phyloP scores from a whole-genome alignment of 2,329 filamentous ascomycete species.

The Colletotrichum trifolii region DNA sequence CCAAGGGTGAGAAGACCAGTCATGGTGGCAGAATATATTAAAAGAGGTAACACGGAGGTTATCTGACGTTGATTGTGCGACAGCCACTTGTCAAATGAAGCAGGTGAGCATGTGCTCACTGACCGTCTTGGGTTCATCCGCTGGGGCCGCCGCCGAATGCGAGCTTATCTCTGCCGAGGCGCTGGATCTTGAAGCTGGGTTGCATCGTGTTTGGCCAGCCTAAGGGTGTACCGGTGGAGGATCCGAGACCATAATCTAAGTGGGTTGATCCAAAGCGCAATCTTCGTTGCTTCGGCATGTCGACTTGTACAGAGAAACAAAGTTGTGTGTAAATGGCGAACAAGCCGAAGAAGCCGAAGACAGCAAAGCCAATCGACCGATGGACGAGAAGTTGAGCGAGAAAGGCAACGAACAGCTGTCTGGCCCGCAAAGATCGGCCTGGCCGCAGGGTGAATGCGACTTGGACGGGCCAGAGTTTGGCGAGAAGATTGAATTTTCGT shows the following conservation, averaged over 20 bases:
- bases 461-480: background rate
- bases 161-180: conserved; percentile 26
- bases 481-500: background rate
- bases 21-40: background rate
- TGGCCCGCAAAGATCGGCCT: conserved; percentile 3
- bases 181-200: conserved; percentile 1
- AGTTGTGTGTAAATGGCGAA: conserved; percentile 10
- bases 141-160: conserved; percentile 14
- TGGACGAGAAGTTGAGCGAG: background rate
- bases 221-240: conserved; percentile 4
- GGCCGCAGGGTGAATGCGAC: conserved; percentile 1
- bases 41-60: conserved; percentile 16
- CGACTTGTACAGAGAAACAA: conserved; percentile 8
- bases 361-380: background rate
- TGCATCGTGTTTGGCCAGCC: conserved; percentile 2
- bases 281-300: conserved; percentile 12
- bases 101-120: conserved; percentile 32
- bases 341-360: conserved; percentile 16
- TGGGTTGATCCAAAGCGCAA: conserved; percentile 6
- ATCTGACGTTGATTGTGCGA: conserved; percentile 24
- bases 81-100: conserved; percentile 25
- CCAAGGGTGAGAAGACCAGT: conserved; percentile 19
- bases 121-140: conserved; percentile 26
- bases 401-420: too few relatives aligned
- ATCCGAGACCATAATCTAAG: conserved; percentile 2